phyloP scores from a whole-genome alignment of 1,139 yeast genomes.

The Sugiyamaella xylanicola region DNA sequence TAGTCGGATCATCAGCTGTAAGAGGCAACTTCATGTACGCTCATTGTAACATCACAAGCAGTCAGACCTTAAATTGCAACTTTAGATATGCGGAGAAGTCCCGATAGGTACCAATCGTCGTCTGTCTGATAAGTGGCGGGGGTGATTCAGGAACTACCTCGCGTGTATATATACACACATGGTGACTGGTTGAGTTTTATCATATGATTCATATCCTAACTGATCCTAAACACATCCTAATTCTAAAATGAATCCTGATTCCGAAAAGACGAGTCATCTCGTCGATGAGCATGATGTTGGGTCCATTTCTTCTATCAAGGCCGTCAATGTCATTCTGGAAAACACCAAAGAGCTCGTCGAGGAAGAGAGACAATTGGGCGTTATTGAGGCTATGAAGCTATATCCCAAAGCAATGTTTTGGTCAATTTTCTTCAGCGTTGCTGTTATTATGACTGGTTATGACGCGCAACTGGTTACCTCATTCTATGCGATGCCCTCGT shows the following conservation, averaged over 20 bases:
- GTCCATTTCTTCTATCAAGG: slow-evolving; percentile 19
- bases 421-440: slow-evolving; percentile 49
- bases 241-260: not conserved
- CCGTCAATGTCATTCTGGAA: slow-evolving; percentile 30
- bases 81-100: not conserved
- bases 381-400: slow-evolving; percentile 46
- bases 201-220: not conserved
- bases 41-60: slow-evolving; percentile 3
- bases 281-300: slow-evolving; percentile 10
- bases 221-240: not conserved
- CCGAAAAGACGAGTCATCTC: not conserved
- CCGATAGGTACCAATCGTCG: not conserved
- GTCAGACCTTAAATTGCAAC: not conserved
- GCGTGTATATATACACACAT: not conserved
- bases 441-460: slow-evolving; percentile 54
- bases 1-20: not conserved
- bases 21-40: not conserved
- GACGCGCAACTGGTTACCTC: slow-evolving; percentile 47
- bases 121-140: slow-evolving; percentile 3
- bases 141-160: not conserved
- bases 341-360: slow-evolving; percentile 31
- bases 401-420: slow-evolving; percentile 48
- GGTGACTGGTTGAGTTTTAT: not conserved
- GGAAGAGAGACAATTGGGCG: slow-evolving; percentile 27
- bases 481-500: slow-evolving; percentile 50